Evolutionary conservation across 83 land plant genomes (phyloP).

Genomic region (Diphasiastrum complanatum): DNA sequence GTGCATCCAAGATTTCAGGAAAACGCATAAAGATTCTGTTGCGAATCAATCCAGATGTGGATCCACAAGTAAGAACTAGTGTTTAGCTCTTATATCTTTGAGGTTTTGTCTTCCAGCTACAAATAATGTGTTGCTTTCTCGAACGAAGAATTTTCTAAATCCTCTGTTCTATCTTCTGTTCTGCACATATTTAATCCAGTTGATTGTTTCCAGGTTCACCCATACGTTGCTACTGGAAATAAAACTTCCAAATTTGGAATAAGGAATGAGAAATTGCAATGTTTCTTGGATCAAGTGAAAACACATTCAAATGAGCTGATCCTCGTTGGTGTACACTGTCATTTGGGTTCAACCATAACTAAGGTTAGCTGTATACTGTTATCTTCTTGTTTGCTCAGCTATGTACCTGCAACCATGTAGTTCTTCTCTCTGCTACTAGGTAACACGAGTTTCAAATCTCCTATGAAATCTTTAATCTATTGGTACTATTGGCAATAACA

Average conservation of each 20-base stretch:
- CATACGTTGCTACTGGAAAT: conserved; percentile 97
- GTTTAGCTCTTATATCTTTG: background rate
- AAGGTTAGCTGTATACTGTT: conserved; percentile 43
- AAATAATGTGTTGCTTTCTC: background rate
- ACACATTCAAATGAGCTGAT: conserved; percentile 61
- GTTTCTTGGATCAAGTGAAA: conserved; percentile 84
- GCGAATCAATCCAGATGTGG: conserved; percentile 94
- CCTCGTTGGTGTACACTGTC: conserved; percentile 94
- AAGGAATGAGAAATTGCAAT: conserved; percentile 83
- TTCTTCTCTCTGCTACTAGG: background rate
- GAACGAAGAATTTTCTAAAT: too few species aligned
- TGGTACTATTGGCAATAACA: too few species aligned
- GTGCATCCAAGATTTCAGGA: conserved; percentile 59
- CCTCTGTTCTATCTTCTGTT: too few species aligned
- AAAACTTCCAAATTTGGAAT: conserved; percentile 97
- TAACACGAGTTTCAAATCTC: too few species aligned
- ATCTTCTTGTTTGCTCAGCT: background rate
- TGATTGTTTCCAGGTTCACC: conserved; percentile 56
- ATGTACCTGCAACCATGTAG: background rate
- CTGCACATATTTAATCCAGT: background rate
- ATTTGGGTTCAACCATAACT: conserved; percentile 92
- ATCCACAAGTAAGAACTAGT: conserved; percentile 60
- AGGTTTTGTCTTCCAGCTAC: background rate
- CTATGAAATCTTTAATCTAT: too few species aligned
- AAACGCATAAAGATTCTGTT: conserved; percentile 68